These are phyloP conservation scores for Picocystis salinarum DNA, from an alignment of 139 green algal genomes.

Conservation along the genomic window DNA sequence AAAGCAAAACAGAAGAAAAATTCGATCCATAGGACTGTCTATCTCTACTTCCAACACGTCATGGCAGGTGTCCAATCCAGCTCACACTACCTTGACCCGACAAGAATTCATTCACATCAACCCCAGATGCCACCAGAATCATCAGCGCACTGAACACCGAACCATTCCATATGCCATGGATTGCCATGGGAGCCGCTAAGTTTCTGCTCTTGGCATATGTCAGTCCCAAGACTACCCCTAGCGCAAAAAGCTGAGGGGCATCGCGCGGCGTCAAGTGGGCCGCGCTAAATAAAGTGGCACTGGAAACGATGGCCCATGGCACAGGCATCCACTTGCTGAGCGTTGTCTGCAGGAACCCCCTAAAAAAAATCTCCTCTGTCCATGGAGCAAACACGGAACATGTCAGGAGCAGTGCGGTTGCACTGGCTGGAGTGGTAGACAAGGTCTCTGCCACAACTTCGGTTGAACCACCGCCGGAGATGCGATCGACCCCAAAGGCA, in stretches of 20 bases:
- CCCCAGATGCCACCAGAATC: slow-evolving; percentile 5
- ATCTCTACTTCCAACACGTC: too few relatives aligned
- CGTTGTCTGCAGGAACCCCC: slow-evolving; percentile 68
- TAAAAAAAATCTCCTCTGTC: slow-evolving; percentile 73
- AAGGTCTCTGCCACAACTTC: too few relatives aligned
- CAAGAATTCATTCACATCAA: neutral
- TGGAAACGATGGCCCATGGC: slow-evolving; percentile 34
- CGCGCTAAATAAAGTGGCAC: slow-evolving; percentile 38
- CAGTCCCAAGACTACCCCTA: slow-evolving; percentile 56
- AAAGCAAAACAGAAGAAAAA: too few relatives aligned
- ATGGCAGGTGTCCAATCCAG: too few relatives aligned
- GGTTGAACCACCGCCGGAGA: too few relatives aligned
- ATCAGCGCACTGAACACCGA: slow-evolving; percentile 20
- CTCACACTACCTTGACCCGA: too few relatives aligned
- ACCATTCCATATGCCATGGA: slow-evolving; percentile 65
- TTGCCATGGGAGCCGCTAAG: slow-evolving; percentile 70
- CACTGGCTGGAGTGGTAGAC: too few relatives aligned
- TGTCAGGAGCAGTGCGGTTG: slow-evolving; percentile 17
- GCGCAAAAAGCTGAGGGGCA: slow-evolving; percentile 49
- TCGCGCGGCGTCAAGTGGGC: slow-evolving; percentile 53
- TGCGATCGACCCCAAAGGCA: too few relatives aligned
- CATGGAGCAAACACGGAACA: slow-evolving; percentile 46
- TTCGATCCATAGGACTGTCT: too few relatives aligned
- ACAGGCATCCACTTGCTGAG: slow-evolving; percentile 52
- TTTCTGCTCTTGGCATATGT: slow-evolving; percentile 57